These are phyloP conservation scores for Bassia scoparia DNA, from an alignment of 148 eudicot species.

Conservation along the genomic window DNA sequence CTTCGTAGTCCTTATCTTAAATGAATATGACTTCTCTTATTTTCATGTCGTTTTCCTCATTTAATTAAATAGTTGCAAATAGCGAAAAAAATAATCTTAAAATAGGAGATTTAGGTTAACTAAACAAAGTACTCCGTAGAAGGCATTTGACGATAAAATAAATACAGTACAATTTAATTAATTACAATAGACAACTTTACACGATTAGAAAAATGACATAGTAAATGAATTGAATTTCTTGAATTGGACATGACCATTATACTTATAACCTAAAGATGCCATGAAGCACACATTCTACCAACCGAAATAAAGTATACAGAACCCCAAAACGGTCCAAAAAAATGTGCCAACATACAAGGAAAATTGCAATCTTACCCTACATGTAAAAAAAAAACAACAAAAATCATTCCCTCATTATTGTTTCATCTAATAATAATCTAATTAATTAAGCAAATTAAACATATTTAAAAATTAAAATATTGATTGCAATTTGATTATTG, in stretches of 20 bases:
- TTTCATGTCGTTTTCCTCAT: too few species aligned
- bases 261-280: background rate
- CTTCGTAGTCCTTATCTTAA: too few species aligned
- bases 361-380: background rate
- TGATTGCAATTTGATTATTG: too few species aligned
- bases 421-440: background rate
- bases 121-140: background rate
- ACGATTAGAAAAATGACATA: background rate
- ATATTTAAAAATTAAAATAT: too few species aligned
- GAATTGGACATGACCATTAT: too few species aligned
- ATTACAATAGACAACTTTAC: background rate
- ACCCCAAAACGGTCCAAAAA: background rate
- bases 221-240: background rate
- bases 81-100: too few species aligned
- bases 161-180: too few species aligned
- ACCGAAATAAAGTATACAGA: background rate
- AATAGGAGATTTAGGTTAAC: too few species aligned
- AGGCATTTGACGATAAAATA: background rate
- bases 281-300: background rate
- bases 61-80: too few species aligned
- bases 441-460: too few species aligned
- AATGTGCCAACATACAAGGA: conserved; percentile 2
- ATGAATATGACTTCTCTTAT: too few species aligned
- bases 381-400: background rate
- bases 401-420: background rate